phyloP scores from a whole-genome alignment of 1,284 basidiomycete species.

The Sporisorium iseilematis-ciliati region DNA sequence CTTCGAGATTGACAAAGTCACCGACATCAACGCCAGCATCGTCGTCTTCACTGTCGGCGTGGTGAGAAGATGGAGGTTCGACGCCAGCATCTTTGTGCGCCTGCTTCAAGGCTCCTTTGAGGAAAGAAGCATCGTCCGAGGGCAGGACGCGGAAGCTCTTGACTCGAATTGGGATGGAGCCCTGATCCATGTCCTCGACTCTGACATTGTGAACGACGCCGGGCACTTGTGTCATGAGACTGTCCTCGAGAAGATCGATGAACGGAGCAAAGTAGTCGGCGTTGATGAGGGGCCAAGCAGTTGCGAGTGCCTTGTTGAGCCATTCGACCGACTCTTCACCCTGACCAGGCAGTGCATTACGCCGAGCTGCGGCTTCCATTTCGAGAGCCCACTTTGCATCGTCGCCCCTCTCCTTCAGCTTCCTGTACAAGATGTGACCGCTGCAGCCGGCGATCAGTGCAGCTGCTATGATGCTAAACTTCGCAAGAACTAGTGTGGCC shows the following conservation, averaged over 20 bases:
- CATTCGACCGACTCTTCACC: conserved; percentile 61
- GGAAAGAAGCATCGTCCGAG: conserved; percentile 44
- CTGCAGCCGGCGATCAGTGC: conserved; percentile 29
- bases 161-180: conserved; percentile 56
- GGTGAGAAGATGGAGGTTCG: conserved; percentile 7
- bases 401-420: conserved; percentile 32
- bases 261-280: conserved; percentile 65
- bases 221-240: conserved; percentile 66
- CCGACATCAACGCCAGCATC: conserved; percentile 49
- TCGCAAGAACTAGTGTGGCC: conserved; percentile 35
- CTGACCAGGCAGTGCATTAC: conserved; percentile 12
- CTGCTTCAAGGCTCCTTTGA: conserved; percentile 34
- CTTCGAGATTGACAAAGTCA: conserved; percentile 62
- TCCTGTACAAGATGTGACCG: conserved; percentile 47
- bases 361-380: conserved; percentile 35
- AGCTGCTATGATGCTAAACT: conserved; percentile 36
- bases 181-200: conserved; percentile 66
- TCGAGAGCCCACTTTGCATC: conserved; percentile 50
- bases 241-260: conserved; percentile 65
- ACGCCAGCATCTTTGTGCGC: conserved; percentile 35
- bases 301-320: conserved; percentile 61
- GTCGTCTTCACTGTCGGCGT: conserved; percentile 22
- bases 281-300: conserved; percentile 64
- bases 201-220: conserved; percentile 61
- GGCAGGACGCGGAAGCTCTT: conserved; percentile 56